Evolutionary conservation across 179 eudicot species (phyloP), one percentile per base, ranked within the genome.

Genomic region (Sideroxylon spinosum): DNA sequence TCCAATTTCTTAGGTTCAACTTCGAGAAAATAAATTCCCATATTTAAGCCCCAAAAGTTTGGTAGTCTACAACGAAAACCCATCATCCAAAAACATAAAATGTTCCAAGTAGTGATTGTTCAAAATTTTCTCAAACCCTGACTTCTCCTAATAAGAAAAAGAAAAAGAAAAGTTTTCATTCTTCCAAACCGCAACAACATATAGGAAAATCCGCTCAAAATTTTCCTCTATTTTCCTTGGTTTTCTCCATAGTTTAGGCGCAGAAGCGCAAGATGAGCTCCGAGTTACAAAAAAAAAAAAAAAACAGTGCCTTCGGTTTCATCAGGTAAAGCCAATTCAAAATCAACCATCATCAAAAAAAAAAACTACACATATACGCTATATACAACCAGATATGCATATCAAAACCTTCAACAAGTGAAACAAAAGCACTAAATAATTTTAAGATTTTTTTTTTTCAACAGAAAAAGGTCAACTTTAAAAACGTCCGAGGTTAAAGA

Each of bases 191-290:
- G 13, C 56, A n/a, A 46, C 57, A 70, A 48, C 56, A 70, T 49
- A 13, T 32, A 20, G 7, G 10, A 70, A 52, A 19, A 9, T 17
- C 9, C 14, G 25, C 44, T 29, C 4, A 61, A 44, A 28, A 60
- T 13, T 29, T 50, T 29, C 48, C 5, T 9, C 59, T 17, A 17
- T 32, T 60, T 74, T 10, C 26, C 68, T 6, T 22, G 67, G 32
- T 48, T 56, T 60, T 59, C 77, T 60, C 77, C 44, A 25, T 29
- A 50, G 10, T 19, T 56, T 73, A 29, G 76, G 65, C 22, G 63
- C 76, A 73, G n/a, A 26, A 2, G 63, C 62, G 25, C 28, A 10
- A 59, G 19, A 37, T 8, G 9, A 59, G 60, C 10, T 73, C 63
- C 49, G 7, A 59, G 10, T 32, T 59, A 32, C 19, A 11, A 50